Evolutionary conservation across 2,329 filamentous ascomycete species (phyloP), one percentile per base, ranked within the genome.

Genomic region (Grosmannia serpens): DNA sequence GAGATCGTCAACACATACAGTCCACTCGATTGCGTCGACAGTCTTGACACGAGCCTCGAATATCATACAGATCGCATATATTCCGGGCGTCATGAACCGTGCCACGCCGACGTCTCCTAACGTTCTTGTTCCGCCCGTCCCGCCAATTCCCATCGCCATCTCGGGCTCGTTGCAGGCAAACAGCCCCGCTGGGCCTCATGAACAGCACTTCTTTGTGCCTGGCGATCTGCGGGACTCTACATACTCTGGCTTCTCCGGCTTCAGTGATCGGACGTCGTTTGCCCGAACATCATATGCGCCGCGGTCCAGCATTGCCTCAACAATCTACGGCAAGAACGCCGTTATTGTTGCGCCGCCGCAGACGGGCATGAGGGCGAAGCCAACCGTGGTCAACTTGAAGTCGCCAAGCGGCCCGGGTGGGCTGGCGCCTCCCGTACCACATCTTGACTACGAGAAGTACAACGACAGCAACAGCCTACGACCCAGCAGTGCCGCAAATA

Each of bases 61-160:
- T 76, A 92, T 99, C 70, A 99, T 99, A 67, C 94, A 97, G 74
- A 99, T 99, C 73, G 94, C 94, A 58, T 99, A 97, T 72, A 97
- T 99, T 64, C 94, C 94, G 17, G 94, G 94, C 61, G 91, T 97
- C 67, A 96, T 90, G 61, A 96, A 96, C 74, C 84, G 92, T 64
- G 91, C 91, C 15, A 85, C 86, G 9, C 88, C 89, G 6, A 86
- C 87, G n/a, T 92, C 90, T 0, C 89, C 89, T 3, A 85, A 84
- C 46, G 76, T 90, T 24, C 81, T 92, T 55, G 88, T 95, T 5
- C 91, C 91, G n/a, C 92, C 92, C 0, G 91, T 99, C 5, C 94
- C 94, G 49, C 91, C 92, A 20, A 90, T 97, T 62, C 92, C 94
- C 53, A 84, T 82, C 65, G 77, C 81, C 46, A 77, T 84, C 58